Evolutionary conservation across 257 asterid genomes (phyloP).

Genomic region (Echium plantagineum): DNA sequence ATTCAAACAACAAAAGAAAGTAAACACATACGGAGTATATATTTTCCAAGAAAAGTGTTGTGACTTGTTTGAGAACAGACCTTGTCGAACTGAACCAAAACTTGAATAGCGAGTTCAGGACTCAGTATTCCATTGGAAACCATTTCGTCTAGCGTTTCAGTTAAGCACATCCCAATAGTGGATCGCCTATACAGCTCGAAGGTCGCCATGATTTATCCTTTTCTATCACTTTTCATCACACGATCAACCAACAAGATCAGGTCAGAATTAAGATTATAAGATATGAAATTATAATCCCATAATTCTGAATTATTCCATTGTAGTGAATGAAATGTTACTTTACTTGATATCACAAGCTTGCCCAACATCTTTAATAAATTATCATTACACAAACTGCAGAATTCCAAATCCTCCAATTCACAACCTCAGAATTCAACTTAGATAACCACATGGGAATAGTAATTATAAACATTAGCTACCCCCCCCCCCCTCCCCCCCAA

Average conservation of each 20-base stretch:
- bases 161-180: slow-evolving; percentile 84
- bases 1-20: background rate
- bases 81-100: slow-evolving; percentile 93
- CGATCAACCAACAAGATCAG: slow-evolving; percentile 10
- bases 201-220: slow-evolving; percentile 47
- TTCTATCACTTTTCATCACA: slow-evolving; percentile 11
- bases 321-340: too few species aligned
- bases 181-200: slow-evolving; percentile 87
- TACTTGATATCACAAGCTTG: too few species aligned
- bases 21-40: background rate
- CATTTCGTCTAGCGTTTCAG: slow-evolving; percentile 88
- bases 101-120: slow-evolving; percentile 88
- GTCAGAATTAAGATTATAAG: too few species aligned
- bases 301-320: too few species aligned
- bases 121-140: slow-evolving; percentile 56
- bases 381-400: too few species aligned
- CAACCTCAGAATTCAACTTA: too few species aligned
- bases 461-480: too few species aligned
- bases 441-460: too few species aligned
- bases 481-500: too few species aligned
- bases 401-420: too few species aligned
- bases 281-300: too few species aligned
- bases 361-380: too few species aligned
- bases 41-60: background rate
- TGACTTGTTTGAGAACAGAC: slow-evolving; percentile 14